Percentiles rank a stretch among this genome's conserved stretches.
Conservation (phyloP, 495 filamentous ascomycete species). For the Penicillium salamii region DNA sequence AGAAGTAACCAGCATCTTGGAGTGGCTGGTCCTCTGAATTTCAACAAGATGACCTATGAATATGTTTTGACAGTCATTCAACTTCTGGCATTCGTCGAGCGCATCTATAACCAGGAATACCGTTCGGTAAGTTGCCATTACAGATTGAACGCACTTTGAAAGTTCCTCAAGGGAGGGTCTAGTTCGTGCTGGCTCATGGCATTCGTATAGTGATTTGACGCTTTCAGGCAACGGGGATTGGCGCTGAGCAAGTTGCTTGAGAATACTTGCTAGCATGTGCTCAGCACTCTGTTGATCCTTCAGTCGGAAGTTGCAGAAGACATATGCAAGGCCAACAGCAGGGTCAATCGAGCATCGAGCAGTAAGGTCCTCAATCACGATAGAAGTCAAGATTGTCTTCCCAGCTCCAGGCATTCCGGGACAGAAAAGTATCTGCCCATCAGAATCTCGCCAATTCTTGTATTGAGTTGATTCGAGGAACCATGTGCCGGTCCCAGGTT, state of each 20-base stretch:
- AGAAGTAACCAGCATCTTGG: neutral
- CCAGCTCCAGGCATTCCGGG: constrained; percentile 41
- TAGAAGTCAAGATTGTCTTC: constrained; percentile 39
- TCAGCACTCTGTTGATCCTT: constrained; percentile 12
- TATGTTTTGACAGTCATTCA: neutral
- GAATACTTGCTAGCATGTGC: constrained; percentile 14
- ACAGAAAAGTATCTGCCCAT: constrained; percentile 38
- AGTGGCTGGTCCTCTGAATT: neutral
- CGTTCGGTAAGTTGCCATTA: neutral
- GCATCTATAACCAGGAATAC: neutral
- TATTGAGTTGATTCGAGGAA: constrained; percentile 36
- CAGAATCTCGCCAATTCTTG: constrained; percentile 23
- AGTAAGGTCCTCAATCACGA: constrained; percentile 30
- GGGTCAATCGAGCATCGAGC: constrained; percentile 8
- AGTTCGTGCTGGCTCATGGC: neutral
- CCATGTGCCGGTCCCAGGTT: constrained; percentile 45
- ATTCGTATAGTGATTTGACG: neutral
- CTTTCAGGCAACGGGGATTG: neutral
- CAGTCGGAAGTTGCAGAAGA: constrained; percentile 31
- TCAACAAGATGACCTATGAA: neutral
- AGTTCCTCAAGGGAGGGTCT: neutral
- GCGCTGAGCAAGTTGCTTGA: constrained; percentile 20
- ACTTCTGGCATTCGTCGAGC: neutral
- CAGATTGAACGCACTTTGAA: neutral
- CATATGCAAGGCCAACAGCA: constrained; percentile 31